Evolutionary conservation across 768 basidiomycete genomes (phyloP).

Genomic region (Tricholoma hemisulphureum): DNA sequence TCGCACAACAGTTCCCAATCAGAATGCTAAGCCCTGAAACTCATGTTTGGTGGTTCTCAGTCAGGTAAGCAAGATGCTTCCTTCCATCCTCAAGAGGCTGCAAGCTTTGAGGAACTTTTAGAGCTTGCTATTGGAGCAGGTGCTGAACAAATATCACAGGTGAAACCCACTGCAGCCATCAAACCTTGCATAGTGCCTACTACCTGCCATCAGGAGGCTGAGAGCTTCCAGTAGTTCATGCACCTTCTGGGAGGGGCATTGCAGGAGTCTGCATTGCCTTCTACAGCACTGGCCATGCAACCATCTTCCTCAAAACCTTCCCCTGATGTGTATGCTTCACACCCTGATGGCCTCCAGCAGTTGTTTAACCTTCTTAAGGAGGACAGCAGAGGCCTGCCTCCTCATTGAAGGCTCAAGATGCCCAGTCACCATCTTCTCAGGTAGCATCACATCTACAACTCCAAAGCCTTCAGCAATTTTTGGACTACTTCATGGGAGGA

Average conservation of each 20-base stretch:
- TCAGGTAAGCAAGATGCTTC: background rate
- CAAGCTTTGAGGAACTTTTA: constrained; percentile 6
- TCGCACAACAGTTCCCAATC: background rate
- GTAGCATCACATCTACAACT: too few relatives aligned
- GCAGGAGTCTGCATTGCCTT: background rate
- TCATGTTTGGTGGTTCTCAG: background rate
- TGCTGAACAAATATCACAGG: background rate
- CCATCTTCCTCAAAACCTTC: background rate
- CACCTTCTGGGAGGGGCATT: constrained; percentile 9
- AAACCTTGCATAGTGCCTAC: background rate
- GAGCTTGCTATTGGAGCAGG: background rate
- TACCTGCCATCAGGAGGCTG: background rate
- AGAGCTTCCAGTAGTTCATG: constrained; percentile 12
- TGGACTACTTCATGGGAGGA: background rate
- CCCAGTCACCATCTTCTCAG: background rate
- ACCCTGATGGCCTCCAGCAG: background rate
- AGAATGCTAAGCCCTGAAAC: background rate
- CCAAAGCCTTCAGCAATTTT: background rate
- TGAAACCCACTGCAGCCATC: background rate
- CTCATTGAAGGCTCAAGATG: background rate
- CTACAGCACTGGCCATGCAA: background rate
- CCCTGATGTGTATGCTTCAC: background rate
- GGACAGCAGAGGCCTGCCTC: background rate
- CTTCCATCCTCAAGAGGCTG: background rate
- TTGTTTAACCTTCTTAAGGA: background rate